A percentile compares a stretch with the other conserved stretches of the same genome.
Evolutionary conservation across 2,329 filamentous ascomycete species (phyloP).

Genomic region (Daldinia sp.): DNA sequence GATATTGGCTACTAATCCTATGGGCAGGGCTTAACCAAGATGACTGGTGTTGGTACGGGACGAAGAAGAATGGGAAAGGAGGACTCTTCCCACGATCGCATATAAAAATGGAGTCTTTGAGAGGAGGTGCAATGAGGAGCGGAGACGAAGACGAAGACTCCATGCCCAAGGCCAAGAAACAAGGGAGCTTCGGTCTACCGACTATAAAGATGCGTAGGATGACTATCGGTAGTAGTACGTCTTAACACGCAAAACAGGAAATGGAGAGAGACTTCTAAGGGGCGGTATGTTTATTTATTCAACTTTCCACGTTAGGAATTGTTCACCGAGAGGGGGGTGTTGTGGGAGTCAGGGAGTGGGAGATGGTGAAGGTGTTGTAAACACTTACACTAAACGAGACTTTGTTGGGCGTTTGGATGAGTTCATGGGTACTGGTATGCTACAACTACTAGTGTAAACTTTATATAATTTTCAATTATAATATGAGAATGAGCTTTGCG

Average conservation of each 20-base stretch:
- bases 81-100: slow-evolving; percentile 63
- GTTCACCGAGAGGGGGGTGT: not conserved
- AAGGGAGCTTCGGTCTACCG: slow-evolving; percentile 26
- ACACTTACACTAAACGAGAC: too few relatives aligned
- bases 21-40: slow-evolving; percentile 54
- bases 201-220: slow-evolving; percentile 34
- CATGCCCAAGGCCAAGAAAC: slow-evolving; percentile 25
- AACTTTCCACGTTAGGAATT: not conserved
- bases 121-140: slow-evolving; percentile 44
- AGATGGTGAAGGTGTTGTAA: not conserved
- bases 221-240: slow-evolving; percentile 33
- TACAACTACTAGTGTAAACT: too few relatives aligned
- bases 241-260: slow-evolving; percentile 8
- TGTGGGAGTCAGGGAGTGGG: not conserved
- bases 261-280: not conserved
- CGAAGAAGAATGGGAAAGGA: slow-evolving; percentile 60
- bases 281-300: not conserved
- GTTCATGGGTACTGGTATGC: too few relatives aligned
- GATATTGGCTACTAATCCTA: not conserved
- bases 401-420: too few relatives aligned
- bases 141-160: slow-evolving; percentile 28
- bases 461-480: too few relatives aligned
- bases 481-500: too few relatives aligned
- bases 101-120: slow-evolving; percentile 56
- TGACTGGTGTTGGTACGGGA: slow-evolving; percentile 66